Conservation (phyloP, 305 asterid species). For the Solanum chacoense region DNA sequence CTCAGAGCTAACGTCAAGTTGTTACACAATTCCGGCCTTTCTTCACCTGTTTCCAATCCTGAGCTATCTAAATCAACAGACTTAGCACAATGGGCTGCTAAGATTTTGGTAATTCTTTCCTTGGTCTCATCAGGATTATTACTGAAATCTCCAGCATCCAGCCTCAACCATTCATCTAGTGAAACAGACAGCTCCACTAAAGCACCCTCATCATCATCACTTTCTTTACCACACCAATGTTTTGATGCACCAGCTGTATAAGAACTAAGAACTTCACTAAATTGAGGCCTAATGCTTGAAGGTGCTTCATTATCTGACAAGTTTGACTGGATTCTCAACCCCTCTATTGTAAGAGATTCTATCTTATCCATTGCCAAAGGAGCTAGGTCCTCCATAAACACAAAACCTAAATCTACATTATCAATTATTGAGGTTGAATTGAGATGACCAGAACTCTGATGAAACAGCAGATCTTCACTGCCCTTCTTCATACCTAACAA, state of each 20-base stretch:
- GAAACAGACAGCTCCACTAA: conserved; percentile 35
- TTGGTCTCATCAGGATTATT: conserved; percentile 16
- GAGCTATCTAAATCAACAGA: conserved; percentile 6
- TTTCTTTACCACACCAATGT: conserved; percentile 10
- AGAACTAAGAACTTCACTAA: conserved; percentile 11
- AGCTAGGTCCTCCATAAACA: conserved; percentile 43
- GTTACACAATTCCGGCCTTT: conserved; percentile 9
- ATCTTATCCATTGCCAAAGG: conserved; percentile 44
- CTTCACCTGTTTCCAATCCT: conserved; percentile 5
- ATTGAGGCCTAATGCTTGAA: conserved; percentile 32
- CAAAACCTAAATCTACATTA: conserved; percentile 31
- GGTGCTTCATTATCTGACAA: conserved; percentile 55
- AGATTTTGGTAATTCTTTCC: conserved; percentile 18
- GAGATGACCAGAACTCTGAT: conserved; percentile 7
- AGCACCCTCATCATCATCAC: conserved; percentile 15
- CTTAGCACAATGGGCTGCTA: conserved; percentile 24
- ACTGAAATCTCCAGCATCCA: conserved; percentile 36
- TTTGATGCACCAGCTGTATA: conserved; percentile 7
- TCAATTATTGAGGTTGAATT: conserved; percentile 16
- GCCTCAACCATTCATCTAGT: conserved; percentile 52
- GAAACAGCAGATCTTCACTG: conserved; percentile 4
- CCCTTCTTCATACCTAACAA: conserved; percentile 8
- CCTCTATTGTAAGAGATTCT: conserved; percentile 69
- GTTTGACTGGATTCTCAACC: conserved; percentile 70
- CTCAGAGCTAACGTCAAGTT: conserved; percentile 46